These are phyloP conservation scores for Chlorella variabilis DNA, from an alignment of 163 green algal species.

Conservation along the genomic window DNA sequence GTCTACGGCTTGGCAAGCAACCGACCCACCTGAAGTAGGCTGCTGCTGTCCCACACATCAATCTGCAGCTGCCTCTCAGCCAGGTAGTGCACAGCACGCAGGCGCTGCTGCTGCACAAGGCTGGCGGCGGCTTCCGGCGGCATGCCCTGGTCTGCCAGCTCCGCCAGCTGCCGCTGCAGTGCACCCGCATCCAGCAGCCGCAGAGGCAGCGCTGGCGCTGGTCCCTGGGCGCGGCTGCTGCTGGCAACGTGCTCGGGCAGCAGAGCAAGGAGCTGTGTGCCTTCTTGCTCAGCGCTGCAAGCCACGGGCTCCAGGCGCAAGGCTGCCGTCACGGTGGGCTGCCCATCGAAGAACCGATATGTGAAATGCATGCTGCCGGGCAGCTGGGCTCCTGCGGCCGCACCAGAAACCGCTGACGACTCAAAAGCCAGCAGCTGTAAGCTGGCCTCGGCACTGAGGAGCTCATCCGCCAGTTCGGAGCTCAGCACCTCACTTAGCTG, in stretches of 20 bases:
- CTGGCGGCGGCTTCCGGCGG: not conserved
- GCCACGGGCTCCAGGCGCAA: not conserved
- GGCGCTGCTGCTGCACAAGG: conserved; percentile 17
- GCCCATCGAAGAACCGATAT: not conserved
- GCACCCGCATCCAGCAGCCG: not conserved
- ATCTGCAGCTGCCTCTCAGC: conserved; percentile 27
- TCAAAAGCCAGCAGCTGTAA: conserved; percentile 30
- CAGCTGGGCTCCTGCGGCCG: not conserved
- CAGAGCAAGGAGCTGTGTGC: conserved; percentile 13
- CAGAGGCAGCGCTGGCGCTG: not conserved
- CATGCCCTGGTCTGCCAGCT: conserved; percentile 6
- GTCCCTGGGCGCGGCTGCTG: not conserved
- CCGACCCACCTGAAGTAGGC: conserved; percentile 19
- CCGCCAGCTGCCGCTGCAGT: not conserved
- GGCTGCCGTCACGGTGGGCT: conserved; percentile 7
- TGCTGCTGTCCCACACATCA: conserved; percentile 34
- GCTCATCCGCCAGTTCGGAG: not conserved
- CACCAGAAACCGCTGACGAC: not conserved
- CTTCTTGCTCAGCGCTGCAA: not conserved
- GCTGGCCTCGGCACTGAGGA: not conserved
- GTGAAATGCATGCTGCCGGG: conserved; percentile 14
- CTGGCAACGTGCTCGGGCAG: not conserved
- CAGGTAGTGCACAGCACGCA: conserved; percentile 11
- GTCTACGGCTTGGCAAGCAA: no score
- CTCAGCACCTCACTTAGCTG: not conserved